Conservation (phyloP, 306 rosid species). For the Erythrophleum fordii region DNA sequence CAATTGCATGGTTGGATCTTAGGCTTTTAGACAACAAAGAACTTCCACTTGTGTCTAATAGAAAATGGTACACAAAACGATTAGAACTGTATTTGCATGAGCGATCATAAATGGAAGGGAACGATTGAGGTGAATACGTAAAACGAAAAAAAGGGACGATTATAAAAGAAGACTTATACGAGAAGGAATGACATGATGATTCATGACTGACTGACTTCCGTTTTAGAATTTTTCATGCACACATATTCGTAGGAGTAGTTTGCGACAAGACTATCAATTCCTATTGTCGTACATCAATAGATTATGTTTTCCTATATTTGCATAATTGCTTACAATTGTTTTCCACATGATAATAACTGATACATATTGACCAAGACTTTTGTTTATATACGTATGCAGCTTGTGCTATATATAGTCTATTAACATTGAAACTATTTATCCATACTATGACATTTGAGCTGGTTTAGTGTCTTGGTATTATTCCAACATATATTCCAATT, state of each 20-base stretch:
- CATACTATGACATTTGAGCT: background rate
- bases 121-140: too few relatives aligned
- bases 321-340: background rate
- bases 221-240: background rate
- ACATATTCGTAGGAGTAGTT: background rate
- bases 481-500: too few relatives aligned
- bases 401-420: too few relatives aligned
- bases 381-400: too few relatives aligned
- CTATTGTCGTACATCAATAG: background rate
- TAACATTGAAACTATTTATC: background rate
- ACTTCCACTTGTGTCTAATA: too few relatives aligned
- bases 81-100: too few relatives aligned
- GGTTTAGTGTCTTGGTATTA: background rate
- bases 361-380: background rate
- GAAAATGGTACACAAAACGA: too few relatives aligned
- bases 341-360: background rate
- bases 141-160: too few relatives aligned
- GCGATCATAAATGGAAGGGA: too few relatives aligned
- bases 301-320: background rate
- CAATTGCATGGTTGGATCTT: background rate
- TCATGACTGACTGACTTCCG: background rate
- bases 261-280: background rate
- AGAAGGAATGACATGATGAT: background rate
- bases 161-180: too few relatives aligned
- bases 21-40: background rate